phyloP scores from a whole-genome alignment of 176 grass and related monocot species.

The Triticum urartu region DNA sequence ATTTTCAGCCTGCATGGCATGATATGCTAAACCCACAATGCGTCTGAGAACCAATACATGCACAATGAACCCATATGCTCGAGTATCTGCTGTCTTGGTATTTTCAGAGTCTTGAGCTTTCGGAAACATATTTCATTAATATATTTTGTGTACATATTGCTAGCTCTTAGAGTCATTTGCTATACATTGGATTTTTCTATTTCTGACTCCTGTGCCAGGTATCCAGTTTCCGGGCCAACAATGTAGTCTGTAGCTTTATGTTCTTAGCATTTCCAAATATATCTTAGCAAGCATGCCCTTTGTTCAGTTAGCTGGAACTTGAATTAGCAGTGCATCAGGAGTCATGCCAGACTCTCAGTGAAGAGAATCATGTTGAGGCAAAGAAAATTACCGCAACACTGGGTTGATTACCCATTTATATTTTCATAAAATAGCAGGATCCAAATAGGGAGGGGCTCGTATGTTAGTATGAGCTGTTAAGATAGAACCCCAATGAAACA shows the following conservation, averaged over 20 bases:
- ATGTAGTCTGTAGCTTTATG: neutral
- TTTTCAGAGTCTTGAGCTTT: neutral
- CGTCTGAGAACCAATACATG: neutral
- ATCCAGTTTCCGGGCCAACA: neutral
- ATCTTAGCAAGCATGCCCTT: neutral
- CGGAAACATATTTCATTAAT: neutral
- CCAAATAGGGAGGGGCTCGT: neutral
- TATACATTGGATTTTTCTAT: neutral
- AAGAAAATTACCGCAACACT: constrained; percentile 10
- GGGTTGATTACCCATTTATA: neutral
- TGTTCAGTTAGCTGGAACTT: neutral
- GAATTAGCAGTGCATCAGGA: neutral
- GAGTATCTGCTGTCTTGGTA: neutral
- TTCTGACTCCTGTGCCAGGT: neutral
- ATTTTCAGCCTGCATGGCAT: neutral
- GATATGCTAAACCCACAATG: neutral
- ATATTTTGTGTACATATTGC: neutral
- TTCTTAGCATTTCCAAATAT: neutral
- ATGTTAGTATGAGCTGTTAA: neutral
- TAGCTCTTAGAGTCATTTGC: neutral
- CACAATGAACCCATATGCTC: neutral
- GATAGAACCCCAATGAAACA: neutral
- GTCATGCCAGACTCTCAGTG: neutral
- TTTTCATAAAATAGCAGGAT: neutral
- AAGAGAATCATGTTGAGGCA: neutral